Base-by-base conservation (phyloP, 2,329 filamentous ascomycete genomes). In the Aplosporella prunicola region DNA sequence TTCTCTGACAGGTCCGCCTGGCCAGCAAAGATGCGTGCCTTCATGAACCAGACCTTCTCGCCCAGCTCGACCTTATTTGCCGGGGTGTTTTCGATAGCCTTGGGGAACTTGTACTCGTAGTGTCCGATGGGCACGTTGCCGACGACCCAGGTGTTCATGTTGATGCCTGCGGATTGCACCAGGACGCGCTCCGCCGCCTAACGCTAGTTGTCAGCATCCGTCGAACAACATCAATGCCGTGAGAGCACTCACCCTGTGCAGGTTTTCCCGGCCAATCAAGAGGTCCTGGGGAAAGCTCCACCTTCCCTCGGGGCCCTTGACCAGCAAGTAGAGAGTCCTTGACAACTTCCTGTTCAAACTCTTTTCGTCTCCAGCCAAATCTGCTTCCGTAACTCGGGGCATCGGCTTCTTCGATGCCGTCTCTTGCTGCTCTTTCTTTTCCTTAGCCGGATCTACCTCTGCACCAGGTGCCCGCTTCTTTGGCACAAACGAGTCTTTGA, bases 101-200 rank as follows among this genome's bases (percentile, higher is more conserved):
- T 40, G 59, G 49, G 71, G 70, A 68, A 71, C 45, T 76, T 65
- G 43, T 66, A 66, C 47, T 83, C 69, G 53, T 82, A 65, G 63
- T 95, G 82, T 17, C 88, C 89, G 41, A 95, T 74, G 9, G 91
- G 91, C 41, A 82, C 82, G 51, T 87, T 87, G 43, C 87, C 89
- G 35, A 98, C 83, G 49, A 96, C 76, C 88, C 91, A 98, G 39
- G 87, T 95, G 68, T 96, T 96, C 88, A 98, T 96, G 71, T 98
- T 93, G 43, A 83, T 66, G 41, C 91, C 91, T 8, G 81, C 87
- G 3, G 85, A 70, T 51, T 84, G 72, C 35, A 80, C 69, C 16
- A 96, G 70, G 38, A 87, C 78, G 43, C 87, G 76, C 55, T 86
- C 76, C 24, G 89, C 87, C 29, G 84, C 80, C 91, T 98, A 36